phyloP scores from a whole-genome alignment of 2,329 filamentous ascomycete species.

The Neopestalotiopsis clavispora region DNA sequence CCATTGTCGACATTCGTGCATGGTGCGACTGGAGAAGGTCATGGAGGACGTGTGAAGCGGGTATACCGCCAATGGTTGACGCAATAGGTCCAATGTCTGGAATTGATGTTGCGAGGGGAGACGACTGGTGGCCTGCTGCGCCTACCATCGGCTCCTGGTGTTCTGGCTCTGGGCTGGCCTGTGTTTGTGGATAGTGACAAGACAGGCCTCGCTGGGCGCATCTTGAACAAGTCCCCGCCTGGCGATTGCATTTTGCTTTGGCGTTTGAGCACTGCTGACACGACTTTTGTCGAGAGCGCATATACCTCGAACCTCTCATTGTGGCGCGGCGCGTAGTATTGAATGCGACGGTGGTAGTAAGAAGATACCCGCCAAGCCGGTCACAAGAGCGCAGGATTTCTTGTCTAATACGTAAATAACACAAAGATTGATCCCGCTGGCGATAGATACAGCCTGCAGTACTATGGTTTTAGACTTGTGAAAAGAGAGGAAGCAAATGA shows the following conservation, averaged over 20 bases:
- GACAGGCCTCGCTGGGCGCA: slow-evolving; percentile 35
- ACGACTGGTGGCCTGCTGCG: too few species aligned
- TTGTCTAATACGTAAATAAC: too few species aligned
- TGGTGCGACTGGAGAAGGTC: not conserved
- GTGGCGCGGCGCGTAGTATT: not conserved
- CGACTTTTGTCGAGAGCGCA: slow-evolving; percentile 44
- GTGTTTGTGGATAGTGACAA: slow-evolving; percentile 34
- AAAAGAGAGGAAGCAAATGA: too few species aligned
- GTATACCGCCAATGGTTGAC: too few species aligned
- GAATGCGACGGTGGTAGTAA: not conserved
- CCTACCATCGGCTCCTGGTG: not conserved
- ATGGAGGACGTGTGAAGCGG: too few species aligned
- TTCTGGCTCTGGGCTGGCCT: not conserved
- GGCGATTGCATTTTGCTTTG: slow-evolving; percentile 47
- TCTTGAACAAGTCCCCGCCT: slow-evolving; percentile 35
- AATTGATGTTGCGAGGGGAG: not conserved
- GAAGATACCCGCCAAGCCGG: too few species aligned
- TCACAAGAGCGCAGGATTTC: too few species aligned
- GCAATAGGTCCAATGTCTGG: too few species aligned
- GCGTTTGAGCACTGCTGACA: slow-evolving; percentile 42
- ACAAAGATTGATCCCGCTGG: too few species aligned
- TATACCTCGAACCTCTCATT: slow-evolving; percentile 37
- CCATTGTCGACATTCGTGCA: not conserved
- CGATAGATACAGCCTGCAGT: too few species aligned
- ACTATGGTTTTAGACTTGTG: too few species aligned